phyloP scores from a whole-genome alignment of 495 filamentous ascomycete species.

The Aspergillus indologenus region DNA sequence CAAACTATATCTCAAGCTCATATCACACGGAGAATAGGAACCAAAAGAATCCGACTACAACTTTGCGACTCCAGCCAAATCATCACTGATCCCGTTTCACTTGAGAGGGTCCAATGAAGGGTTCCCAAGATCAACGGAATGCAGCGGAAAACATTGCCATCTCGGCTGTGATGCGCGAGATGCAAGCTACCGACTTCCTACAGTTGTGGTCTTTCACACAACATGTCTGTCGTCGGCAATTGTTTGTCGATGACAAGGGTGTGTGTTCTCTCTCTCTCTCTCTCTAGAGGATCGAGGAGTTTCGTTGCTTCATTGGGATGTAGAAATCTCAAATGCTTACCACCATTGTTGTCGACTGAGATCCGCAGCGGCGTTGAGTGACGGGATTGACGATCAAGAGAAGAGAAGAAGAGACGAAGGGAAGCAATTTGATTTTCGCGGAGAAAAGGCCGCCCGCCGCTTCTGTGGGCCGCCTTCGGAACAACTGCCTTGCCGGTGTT shows the following conservation, averaged over 20 bases:
- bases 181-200: constrained; percentile 27
- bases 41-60: background rate
- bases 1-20: background rate
- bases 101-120: constrained; percentile 29
- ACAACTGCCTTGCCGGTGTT: constrained; percentile 19
- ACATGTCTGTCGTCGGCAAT: constrained; percentile 35
- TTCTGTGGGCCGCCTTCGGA: constrained; percentile 38
- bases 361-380: constrained; percentile 40
- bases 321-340: constrained; percentile 41
- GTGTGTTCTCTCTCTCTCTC: constrained; percentile 27
- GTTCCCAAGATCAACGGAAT: constrained; percentile 37
- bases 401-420: constrained; percentile 24
- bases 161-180: constrained; percentile 31
- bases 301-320: constrained; percentile 14
- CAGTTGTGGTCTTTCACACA: constrained; percentile 21
- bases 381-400: constrained; percentile 39
- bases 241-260: background rate
- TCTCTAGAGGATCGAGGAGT: constrained; percentile 19
- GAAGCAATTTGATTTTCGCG: constrained; percentile 25
- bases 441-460: constrained; percentile 21
- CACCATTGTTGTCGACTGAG: constrained; percentile 48
- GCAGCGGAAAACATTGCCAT: constrained; percentile 25
- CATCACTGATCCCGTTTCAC: constrained; percentile 54
- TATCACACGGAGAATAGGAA: background rate
- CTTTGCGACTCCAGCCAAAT: constrained; percentile 76